phyloP scores from a whole-genome alignment of 148 eudicot genomes.

The Gaultheria prostrata region DNA sequence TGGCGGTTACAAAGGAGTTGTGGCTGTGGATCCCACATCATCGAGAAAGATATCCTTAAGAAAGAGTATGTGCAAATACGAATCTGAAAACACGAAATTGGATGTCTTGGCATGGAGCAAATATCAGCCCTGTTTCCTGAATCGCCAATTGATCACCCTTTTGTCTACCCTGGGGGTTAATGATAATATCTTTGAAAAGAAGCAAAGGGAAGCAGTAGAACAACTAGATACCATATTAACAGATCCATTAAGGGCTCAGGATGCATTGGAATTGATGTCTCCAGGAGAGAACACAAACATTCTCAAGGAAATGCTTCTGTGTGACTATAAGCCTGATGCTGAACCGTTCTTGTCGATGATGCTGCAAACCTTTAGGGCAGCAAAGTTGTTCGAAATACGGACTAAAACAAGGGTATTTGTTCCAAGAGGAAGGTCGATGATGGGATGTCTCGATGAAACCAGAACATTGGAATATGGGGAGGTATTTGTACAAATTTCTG shows the following conservation, averaged over 20 bases:
- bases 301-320: constrained; percentile 29
- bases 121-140: constrained; percentile 82
- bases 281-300: constrained; percentile 29
- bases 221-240: constrained; percentile 59
- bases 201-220: constrained; percentile 70
- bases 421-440: constrained; percentile 25
- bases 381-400: constrained; percentile 28
- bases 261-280: constrained; percentile 75
- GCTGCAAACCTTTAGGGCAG: constrained; percentile 25
- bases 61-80: constrained; percentile 73
- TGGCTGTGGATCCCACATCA: constrained; percentile 79
- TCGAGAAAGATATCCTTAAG: constrained; percentile 60
- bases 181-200: constrained; percentile 62
- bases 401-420: constrained; percentile 28
- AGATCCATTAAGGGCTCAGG: constrained; percentile 67
- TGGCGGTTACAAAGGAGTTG: constrained; percentile 93
- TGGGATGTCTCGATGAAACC: constrained; percentile 34
- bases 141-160: constrained; percentile 80
- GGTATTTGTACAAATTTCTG: constrained; percentile 28
- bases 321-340: constrained; percentile 26
- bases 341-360: constrained; percentile 32
- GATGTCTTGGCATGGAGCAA: constrained; percentile 81
- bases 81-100: constrained; percentile 53
- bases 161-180: constrained; percentile 79
- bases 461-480: constrained; percentile 28